A percentile compares a stretch with the other conserved stretches of the same genome.
Evolutionary conservation across 805 yeast species (phyloP).

Genomic region (Torulaspora delbrueckii): DNA sequence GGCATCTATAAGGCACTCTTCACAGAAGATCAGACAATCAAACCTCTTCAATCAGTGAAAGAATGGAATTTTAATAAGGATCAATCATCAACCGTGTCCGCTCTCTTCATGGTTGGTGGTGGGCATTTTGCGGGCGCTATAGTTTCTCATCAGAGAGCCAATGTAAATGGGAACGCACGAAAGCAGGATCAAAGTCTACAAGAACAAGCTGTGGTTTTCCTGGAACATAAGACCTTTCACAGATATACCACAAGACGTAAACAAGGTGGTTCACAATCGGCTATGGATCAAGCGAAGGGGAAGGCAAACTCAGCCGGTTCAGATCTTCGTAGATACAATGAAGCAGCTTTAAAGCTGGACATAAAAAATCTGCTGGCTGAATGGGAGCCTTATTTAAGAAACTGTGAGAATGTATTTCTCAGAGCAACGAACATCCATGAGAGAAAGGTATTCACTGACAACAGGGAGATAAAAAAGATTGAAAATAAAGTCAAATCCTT

Average conservation of each 20-base stretch:
- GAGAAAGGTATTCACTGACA: slow-evolving; percentile 58
- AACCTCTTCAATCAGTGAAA: slow-evolving; percentile 49
- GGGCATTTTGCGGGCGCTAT: slow-evolving; percentile 98
- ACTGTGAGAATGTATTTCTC: slow-evolving; percentile 67
- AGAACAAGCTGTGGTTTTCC: slow-evolving; percentile 58
- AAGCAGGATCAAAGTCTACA: slow-evolving; percentile 45
- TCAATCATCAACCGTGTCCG: slow-evolving; percentile 46
- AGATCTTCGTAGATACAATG: slow-evolving; percentile 81
- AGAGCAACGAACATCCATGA: slow-evolving; percentile 75
- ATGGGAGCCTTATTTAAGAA: slow-evolving; percentile 59
- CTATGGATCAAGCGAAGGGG: slow-evolving; percentile 87
- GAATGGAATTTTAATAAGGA: slow-evolving; percentile 34
- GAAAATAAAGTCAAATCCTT: slow-evolving; percentile 65
- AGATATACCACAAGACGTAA: slow-evolving; percentile 93
- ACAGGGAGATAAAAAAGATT: slow-evolving; percentile 44
- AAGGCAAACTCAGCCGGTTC: slow-evolving; percentile 97
- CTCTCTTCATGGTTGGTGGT: slow-evolving; percentile 90
- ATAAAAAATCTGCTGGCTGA: slow-evolving; percentile 58
- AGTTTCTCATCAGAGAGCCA: slow-evolving; percentile 61
- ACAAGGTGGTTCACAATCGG: slow-evolving; percentile 96
- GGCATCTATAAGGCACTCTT: slow-evolving; percentile 67
- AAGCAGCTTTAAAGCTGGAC: slow-evolving; percentile 73
- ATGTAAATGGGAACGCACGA: slow-evolving; percentile 52
- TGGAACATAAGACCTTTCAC: slow-evolving; percentile 83
- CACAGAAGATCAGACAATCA: slow-evolving; percentile 37